Percentiles rank a stretch among this genome's conserved stretches.
These are phyloP conservation scores for Penicillium sp. DNA, from an alignment of 2,329 filamentous ascomycete genomes.

Conservation along the genomic window DNA sequence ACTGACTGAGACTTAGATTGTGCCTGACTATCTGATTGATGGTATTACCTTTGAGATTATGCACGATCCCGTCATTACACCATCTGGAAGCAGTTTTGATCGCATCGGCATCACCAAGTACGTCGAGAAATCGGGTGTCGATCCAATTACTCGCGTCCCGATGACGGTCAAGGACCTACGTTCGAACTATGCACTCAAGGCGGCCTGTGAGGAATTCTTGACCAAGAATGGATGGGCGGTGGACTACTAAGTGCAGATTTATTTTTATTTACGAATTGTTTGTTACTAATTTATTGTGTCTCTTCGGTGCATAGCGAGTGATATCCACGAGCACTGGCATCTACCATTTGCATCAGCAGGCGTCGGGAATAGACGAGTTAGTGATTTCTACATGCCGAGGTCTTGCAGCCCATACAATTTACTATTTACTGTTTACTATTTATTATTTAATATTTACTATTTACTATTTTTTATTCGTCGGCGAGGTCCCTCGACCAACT, in stretches of 20 bases:
- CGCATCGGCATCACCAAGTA: slow-evolving; percentile 84
- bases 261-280: not conserved
- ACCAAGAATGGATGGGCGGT: slow-evolving; percentile 89
- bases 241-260: slow-evolving; percentile 51
- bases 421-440: not conserved
- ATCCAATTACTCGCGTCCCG: slow-evolving; percentile 82
- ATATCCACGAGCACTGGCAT: slow-evolving; percentile 14
- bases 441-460: not conserved
- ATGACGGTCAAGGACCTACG: slow-evolving; percentile 71
- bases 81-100: slow-evolving; percentile 89
- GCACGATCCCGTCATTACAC: slow-evolving; percentile 59
- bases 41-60: slow-evolving; percentile 56
- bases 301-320: slow-evolving; percentile 24
- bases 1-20: slow-evolving; percentile 37
- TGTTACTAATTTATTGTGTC: not conserved
- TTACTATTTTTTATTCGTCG: not conserved
- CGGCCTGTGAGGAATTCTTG: slow-evolving; percentile 84
- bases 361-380: slow-evolving; percentile 5
- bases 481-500: slow-evolving; percentile 15
- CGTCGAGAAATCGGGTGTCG: slow-evolving; percentile 72
- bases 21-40: slow-evolving; percentile 55
- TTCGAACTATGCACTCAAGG: slow-evolving; percentile 78
- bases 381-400: not conserved
- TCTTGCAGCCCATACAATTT: not conserved
- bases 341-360: slow-evolving; percentile 17